These are phyloP conservation scores for Sugiyamaella marilandica DNA, from an alignment of 805 yeast genomes.

Conservation along the genomic window DNA sequence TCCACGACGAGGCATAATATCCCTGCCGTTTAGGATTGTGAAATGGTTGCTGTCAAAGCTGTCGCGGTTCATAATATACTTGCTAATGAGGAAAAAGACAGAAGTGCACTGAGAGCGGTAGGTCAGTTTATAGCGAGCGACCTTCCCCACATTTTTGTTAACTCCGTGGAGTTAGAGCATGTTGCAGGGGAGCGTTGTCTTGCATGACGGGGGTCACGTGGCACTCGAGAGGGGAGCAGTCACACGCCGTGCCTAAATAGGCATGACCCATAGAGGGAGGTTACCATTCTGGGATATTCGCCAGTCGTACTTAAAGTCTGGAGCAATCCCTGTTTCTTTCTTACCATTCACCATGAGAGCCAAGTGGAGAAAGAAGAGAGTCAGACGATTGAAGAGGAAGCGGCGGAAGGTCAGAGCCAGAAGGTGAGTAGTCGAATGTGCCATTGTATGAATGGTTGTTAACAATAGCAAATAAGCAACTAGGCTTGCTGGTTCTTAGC, in stretches of 20 bases:
- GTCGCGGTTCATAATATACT: too few species aligned
- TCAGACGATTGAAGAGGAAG: constrained; percentile 99
- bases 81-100: not conserved
- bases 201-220: not conserved
- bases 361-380: constrained; percentile 99
- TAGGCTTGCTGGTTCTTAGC: constrained; percentile 23
- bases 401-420: constrained; percentile 99
- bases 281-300: constrained; percentile 4
- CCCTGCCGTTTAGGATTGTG: not conserved
- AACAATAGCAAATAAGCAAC: constrained; percentile 22
- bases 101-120: not conserved
- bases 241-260: not conserved
- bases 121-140: too few species aligned
- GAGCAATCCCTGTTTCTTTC: constrained; percentile 5
- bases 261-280: not conserved
- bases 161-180: not conserved
- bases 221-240: not conserved
- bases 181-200: not conserved
- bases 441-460: constrained; percentile 9
- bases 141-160: not conserved
- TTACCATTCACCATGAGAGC: constrained; percentile 38
- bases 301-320: not conserved
- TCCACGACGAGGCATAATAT: too few species aligned
- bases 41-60: too few species aligned
- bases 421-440: constrained; percentile 41